Conservation (phyloP, 192 early-diverging fungal species). For the Lunasporangiospora selenospora region DNA sequence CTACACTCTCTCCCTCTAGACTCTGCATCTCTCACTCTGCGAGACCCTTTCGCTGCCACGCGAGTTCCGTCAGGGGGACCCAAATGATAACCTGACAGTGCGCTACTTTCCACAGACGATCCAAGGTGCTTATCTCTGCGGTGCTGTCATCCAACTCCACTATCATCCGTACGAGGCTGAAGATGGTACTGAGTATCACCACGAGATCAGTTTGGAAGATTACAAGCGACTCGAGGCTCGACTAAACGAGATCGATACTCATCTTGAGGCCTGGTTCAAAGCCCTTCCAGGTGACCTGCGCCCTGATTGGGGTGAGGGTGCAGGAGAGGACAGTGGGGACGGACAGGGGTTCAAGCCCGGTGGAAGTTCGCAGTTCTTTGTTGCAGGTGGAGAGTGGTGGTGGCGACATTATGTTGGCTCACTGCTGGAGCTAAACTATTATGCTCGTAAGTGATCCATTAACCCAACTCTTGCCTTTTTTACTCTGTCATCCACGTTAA, state of each 20-base stretch:
- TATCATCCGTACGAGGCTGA: conserved; percentile 46
- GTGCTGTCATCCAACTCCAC: conserved; percentile 39
- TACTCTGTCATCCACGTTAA: not conserved
- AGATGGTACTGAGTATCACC: conserved; percentile 43
- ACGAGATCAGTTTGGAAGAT: conserved; percentile 29
- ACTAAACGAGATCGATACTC: conserved; percentile 31
- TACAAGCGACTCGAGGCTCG: conserved; percentile 20
- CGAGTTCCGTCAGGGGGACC: conserved; percentile 24
- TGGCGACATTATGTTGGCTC: conserved; percentile 38
- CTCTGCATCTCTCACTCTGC: conserved; percentile 38
- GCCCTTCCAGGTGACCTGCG: conserved; percentile 5
- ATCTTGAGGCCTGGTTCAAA: conserved; percentile 34
- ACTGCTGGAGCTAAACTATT: conserved; percentile 32
- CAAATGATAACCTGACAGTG: conserved; percentile 22
- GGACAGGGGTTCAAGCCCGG: conserved; percentile 18
- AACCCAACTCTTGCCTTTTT: not conserved
- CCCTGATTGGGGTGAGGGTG: conserved; percentile 36
- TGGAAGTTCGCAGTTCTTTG: conserved; percentile 28
- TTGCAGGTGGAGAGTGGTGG: conserved; percentile 47
- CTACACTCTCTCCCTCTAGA: too few relatives aligned
- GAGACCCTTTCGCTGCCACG: conserved; percentile 44
- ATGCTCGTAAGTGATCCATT: conserved; percentile 36
- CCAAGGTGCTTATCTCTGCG: conserved; percentile 29
- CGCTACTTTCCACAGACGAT: conserved; percentile 33
- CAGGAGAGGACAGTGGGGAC: conserved; percentile 9